phyloP scores from a whole-genome alignment of 345 rosid genomes.

The Populus alba region DNA sequence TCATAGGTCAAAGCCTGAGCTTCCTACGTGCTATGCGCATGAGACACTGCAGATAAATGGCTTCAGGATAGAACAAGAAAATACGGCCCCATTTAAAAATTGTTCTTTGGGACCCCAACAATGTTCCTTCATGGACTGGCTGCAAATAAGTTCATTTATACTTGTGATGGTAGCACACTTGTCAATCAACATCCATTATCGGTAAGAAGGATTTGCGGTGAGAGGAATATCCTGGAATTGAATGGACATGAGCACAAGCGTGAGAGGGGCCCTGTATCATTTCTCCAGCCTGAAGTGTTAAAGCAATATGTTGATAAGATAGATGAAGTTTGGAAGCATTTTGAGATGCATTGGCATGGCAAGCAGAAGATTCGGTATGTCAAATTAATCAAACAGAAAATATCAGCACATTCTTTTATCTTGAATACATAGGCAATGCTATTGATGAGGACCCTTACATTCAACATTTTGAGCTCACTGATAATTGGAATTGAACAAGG shows the following conservation, averaged over 20 bases:
- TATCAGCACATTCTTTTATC: too few species aligned
- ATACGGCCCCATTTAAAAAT: constrained; percentile 38
- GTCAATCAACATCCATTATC: constrained; percentile 18
- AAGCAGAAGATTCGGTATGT: constrained; percentile 27
- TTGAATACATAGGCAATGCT: constrained; percentile 19
- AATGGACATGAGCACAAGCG: constrained; percentile 34
- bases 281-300: constrained; percentile 30
- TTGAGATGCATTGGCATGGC: constrained; percentile 36
- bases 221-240: constrained; percentile 26
- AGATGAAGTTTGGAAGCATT: constrained; percentile 29
- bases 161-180: constrained; percentile 7
- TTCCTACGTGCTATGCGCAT: constrained; percentile 25
- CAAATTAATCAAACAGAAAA: not conserved
- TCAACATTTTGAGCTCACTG: constrained; percentile 27
- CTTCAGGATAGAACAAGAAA: constrained; percentile 24
- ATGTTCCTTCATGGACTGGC: constrained; percentile 38
- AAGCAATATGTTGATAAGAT: constrained; percentile 32
- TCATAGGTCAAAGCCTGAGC: constrained; percentile 38
- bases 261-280: constrained; percentile 22
- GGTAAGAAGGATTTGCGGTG: constrained; percentile 19
- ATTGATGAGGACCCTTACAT: constrained; percentile 35
- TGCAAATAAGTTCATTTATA: constrained; percentile 33
- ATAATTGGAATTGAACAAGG: constrained; percentile 29
- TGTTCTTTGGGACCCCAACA: constrained; percentile 24
- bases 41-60: constrained; percentile 31